Conservation (phyloP, 2,329 filamentous ascomycete species). For the Ascochyta fabae region DNA sequence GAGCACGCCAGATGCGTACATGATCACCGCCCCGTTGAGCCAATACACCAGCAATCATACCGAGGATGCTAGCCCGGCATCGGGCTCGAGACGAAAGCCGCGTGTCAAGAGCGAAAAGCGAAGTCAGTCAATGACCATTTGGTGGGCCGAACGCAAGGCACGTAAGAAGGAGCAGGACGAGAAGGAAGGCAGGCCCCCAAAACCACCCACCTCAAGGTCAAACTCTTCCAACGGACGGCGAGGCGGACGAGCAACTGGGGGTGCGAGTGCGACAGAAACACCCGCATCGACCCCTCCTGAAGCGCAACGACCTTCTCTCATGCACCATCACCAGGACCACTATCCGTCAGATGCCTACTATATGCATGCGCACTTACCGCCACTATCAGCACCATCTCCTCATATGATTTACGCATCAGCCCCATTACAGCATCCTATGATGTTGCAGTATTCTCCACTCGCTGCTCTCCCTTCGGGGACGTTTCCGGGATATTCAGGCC, state of each 20-base stretch:
- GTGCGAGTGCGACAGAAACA: slow-evolving; percentile 26
- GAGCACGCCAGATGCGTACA: slow-evolving; percentile 43
- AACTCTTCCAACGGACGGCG: slow-evolving; percentile 34
- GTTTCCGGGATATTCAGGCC: slow-evolving; percentile 22
- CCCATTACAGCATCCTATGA: slow-evolving; percentile 31
- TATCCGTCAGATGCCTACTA: slow-evolving; percentile 30
- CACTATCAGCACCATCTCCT: slow-evolving; percentile 29
- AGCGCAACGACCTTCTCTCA: slow-evolving; percentile 25
- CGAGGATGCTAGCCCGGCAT: slow-evolving; percentile 36
- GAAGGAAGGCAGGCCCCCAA: slow-evolving; percentile 31
- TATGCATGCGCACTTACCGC: slow-evolving; percentile 22
- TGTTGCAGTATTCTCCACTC: slow-evolving; percentile 37
- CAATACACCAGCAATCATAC: slow-evolving; percentile 40
- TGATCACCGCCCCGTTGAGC: slow-evolving; percentile 44
- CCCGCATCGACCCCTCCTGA: slow-evolving; percentile 27
- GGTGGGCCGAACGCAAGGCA: slow-evolving; percentile 55
- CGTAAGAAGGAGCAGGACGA: slow-evolving; percentile 44
- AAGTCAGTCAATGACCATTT: slow-evolving; percentile 54
- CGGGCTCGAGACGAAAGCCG: slow-evolving; percentile 43
- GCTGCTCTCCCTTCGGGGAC: slow-evolving; percentile 33
- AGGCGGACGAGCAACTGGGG: slow-evolving; percentile 29
- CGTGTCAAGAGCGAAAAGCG: slow-evolving; percentile 54
- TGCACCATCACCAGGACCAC: slow-evolving; percentile 25
- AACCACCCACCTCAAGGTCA: slow-evolving; percentile 30
- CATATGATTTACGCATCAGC: slow-evolving; percentile 30